Evolutionary conservation across 257 asterid species (phyloP), one percentile per base, ranked within the genome.

Genomic region (Przewalskia tangutica): DNA sequence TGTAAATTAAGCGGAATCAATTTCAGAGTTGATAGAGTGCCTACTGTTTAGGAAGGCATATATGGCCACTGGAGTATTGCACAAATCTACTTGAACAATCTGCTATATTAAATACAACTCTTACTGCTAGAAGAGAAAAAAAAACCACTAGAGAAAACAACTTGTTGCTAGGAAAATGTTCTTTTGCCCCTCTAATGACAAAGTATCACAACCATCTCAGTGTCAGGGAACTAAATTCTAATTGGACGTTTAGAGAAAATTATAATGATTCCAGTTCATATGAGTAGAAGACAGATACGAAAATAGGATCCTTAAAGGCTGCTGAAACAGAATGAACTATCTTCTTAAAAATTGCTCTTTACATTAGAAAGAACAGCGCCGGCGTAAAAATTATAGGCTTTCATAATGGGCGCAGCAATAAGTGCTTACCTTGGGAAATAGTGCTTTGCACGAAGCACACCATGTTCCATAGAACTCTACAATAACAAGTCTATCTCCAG

Each of bases 371-470:
- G 3, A 12, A 73, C 59, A 46, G 20, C 42, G 2, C 1, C 0
- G 36, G 11, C 5, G 8, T 46, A 46, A 71, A 71, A 71, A 46
- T 20, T 46, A 46, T 20, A 4, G 18, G 79, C 20, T 73, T 73
- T 73, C 60, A 12, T 73, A 48, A 73, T 6, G 32, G 20, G 59
- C 8, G 0, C 79, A 73, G 40, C 38, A 73, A 48, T 59, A 71
- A 71, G 23, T 48, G 42, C 62, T 51, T 85, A 94, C 97, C 95
- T 91, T 94, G 83, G 98, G 98, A 83, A 87, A 94, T 77, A 94
- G 83, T 77, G 97, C 98, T 84, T 93, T 89, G 81, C 97, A 94
- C 83, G 98, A 94, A 86, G 98, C 98, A 82, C 98, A 94, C 98
- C 98, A 94, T 68, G 98, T 93, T 54, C 94, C 98, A 77, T 93